Evolutionary conservation across 352 stramenopile species (phyloP), one percentile per base, ranked within the genome.

Genomic region (Globisporangium camurandrum): DNA sequence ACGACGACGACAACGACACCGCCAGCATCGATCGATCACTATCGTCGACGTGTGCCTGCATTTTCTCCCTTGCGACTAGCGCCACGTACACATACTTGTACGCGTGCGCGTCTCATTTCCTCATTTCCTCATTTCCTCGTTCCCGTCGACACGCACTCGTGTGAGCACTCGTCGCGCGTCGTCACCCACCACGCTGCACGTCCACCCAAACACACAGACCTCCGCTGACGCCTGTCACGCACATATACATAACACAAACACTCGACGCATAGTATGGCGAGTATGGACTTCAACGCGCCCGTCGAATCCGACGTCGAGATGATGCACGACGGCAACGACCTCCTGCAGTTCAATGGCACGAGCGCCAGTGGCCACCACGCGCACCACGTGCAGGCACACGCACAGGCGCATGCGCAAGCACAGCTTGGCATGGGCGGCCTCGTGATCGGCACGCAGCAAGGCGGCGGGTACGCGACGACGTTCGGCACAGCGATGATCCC

Each of bases 251-350:
- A 34, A 34, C 46, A n/a, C n/a, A n/a, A n/a, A n/a, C n/a, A n/a
- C n/a, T n/a, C n/a, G n/a, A n/a, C 14, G 30, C 30, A 34, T 12
- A 12, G 30, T 34, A 40, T 40, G 36, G 73, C 9, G 55, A 57
- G 12, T 12, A 87, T 87, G 71, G 72, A 87, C 36, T 87, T 83
- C 52, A 58, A 66, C 16, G 31, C 64, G 26, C 57, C 70, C 3
- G 71, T 70, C 37, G 75, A 87, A 24, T 61, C 62, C 40, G 76
- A 88, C 42, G 76, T 88, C 43, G 71, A 88, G 48, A 88, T 88
- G 76, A 86, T 88, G 69, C 71, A 84, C 48, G 73, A 86, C 41
- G 65, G 84, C 54, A 62, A 67, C 34, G 64, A 86, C 62, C 59
- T 88, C 2, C 59, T 61, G 43, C 83, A 77, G 46, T 60, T 16